Base-by-base conservation (phyloP, 202 grass and related monocot species). In the Saccharum hybrid region DNA sequence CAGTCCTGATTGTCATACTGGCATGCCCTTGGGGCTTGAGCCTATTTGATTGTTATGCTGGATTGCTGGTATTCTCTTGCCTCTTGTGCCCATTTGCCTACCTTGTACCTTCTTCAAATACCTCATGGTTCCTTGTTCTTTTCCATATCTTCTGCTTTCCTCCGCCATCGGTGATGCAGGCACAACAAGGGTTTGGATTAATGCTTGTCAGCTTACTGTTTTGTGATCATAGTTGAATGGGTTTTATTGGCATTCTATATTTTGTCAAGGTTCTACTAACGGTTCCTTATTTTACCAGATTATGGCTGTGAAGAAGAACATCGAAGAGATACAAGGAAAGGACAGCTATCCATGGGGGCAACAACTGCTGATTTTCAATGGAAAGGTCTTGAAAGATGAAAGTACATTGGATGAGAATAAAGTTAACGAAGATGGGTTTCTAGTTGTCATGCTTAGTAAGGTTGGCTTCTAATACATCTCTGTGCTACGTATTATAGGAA, bases 371-470 rank as follows among this genome's bases (percentile, higher is more conserved):
- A 98, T 98, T 85, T 82, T 94, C 71, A 88, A 88, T 39, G 96
- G 93, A n/a, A 90, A 94, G 77, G 86, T 98, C 69, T 92, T 98
- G 83, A 96, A 98, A 75, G 96, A 98, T 75, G 93, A 96, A 90
- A 94, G 82, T 87, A 98, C 91, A 71, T 62, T 98, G 31, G 96
- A 98, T 36, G 96, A 92, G 63, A 98, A 98, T 54, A 87, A 98
- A 90, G 88, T 98, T 74, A 71, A 60, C 2, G 93, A 98, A 89
- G 81, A 88, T 74, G 89, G 76, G 12, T 92, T 88, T 90, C 86
- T 98, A 75, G 96, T 98, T 51, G 96, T 98, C 78, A 98, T 98
- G 96, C 88, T 92, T 51, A 90, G 88, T 74, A 98, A 98, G 96
- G 96, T 98, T 86, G 18, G 57, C 30, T 74, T 42, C 30, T 83